These are phyloP conservation scores for Gracilaria gracilis DNA, from an alignment of 23 red algal genomes.

Conservation along the genomic window DNA sequence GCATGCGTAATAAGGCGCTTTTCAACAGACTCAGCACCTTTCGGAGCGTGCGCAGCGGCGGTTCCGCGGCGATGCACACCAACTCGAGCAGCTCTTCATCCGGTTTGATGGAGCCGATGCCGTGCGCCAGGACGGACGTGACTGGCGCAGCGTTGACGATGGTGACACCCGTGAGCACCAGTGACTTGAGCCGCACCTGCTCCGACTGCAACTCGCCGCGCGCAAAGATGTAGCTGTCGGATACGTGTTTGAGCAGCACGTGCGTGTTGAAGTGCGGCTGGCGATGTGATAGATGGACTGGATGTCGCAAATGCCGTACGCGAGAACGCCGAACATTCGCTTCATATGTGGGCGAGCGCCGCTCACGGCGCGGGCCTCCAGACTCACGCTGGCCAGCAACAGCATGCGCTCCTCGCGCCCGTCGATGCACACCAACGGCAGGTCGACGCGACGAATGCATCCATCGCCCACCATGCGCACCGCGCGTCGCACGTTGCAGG, in stretches of 20 bases:
- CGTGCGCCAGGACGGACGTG: constrained; percentile 71
- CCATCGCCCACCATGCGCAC: constrained; percentile 38
- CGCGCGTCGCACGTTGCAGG: constrained; percentile 19
- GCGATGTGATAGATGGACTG: too few species aligned
- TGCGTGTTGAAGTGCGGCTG: too few species aligned
- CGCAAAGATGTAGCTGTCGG: constrained; percentile 40
- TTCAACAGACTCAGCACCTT: constrained; percentile 51
- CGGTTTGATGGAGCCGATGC: constrained; percentile 55
- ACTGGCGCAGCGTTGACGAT: constrained; percentile 70
- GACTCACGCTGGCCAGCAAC: constrained; percentile 60
- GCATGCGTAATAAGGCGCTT: constrained; percentile 41
- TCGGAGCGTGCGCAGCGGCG: constrained; percentile 37
- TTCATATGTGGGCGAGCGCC: constrained; percentile 52
- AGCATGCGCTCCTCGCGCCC: constrained; percentile 24
- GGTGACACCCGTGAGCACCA: constrained; percentile 62
- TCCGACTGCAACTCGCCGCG: constrained; percentile 31
- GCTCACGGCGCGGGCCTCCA: constrained; percentile 61
- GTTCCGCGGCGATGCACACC: constrained; percentile 32
- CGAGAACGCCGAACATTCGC: constrained; percentile 34
- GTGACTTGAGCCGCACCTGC: constrained; percentile 25
- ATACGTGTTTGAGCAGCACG: constrained; percentile 5
- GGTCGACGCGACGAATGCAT: constrained; percentile 35
- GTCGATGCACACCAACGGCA: neutral
- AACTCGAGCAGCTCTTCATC: constrained; percentile 80
- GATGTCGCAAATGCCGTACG: constrained; percentile 25